Conservation (phyloP, 2,329 filamentous ascomycete genomes). For the Fusarium odoratissimum region DNA sequence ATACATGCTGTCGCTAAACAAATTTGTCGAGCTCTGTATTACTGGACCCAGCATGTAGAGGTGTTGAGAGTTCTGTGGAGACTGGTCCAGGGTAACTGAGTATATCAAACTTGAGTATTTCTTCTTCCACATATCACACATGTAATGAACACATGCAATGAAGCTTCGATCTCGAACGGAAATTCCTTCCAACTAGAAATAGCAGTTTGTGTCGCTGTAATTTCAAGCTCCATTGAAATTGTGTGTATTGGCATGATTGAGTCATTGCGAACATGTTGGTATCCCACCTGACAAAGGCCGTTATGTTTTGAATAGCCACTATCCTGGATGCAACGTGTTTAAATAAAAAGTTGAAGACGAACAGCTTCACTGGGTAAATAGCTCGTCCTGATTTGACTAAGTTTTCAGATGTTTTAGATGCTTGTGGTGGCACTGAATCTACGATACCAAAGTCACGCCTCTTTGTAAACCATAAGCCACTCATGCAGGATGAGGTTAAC, state of each 20-base stretch:
- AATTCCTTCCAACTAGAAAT: too few relatives aligned
- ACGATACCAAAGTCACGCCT: conserved; percentile 2
- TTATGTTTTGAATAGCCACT: background rate
- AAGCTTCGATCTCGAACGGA: background rate
- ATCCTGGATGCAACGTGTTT: conserved; percentile 1
- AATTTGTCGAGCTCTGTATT: background rate
- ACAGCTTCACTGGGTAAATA: background rate
- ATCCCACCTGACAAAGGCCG: background rate
- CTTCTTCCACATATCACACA: background rate
- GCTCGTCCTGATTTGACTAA: background rate
- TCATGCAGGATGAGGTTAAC: background rate
- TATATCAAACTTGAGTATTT: background rate
- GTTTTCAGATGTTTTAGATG: conserved; percentile 10
- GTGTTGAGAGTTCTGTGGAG: background rate
- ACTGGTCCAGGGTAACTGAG: background rate
- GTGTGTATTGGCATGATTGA: background rate
- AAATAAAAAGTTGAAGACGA: background rate
- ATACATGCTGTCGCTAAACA: background rate
- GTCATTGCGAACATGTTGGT: too few relatives aligned
- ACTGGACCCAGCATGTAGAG: background rate
- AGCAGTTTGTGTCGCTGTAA: background rate
- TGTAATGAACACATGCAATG: background rate
- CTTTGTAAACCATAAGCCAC: conserved; percentile 11
- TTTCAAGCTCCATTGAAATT: background rate
- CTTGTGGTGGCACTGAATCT: conserved; percentile 17